Conservation (phyloP, 2,329 filamentous ascomycete species). For the Albifimbria verrucaria region DNA sequence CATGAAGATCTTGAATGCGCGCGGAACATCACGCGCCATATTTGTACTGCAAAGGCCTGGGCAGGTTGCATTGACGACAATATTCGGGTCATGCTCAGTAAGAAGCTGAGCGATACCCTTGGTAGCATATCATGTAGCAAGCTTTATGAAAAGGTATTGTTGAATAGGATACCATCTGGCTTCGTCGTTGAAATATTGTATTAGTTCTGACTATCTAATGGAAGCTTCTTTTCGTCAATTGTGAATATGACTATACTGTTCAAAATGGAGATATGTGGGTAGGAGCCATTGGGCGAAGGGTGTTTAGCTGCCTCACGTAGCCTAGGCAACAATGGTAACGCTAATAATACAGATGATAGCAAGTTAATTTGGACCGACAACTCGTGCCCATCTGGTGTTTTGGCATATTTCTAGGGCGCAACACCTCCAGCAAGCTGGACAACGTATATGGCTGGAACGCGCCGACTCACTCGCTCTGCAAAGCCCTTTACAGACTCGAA, state of each 20-base stretch:
- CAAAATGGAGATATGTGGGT: conserved; percentile 39
- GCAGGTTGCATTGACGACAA: conserved; percentile 41
- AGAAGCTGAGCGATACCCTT: conserved; percentile 27
- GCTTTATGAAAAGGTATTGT: conserved; percentile 26
- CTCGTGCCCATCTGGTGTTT: conserved; percentile 42
- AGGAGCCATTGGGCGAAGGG: too few relatives aligned
- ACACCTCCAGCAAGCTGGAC: conserved; percentile 42
- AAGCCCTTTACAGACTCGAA: conserved; percentile 44
- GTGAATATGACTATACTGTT: conserved; percentile 17
- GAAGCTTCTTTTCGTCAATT: conserved; percentile 10
- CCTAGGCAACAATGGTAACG: conserved; percentile 47
- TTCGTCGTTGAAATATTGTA: too few relatives aligned
- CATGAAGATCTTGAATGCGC: conserved; percentile 5
- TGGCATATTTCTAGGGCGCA: conserved; percentile 30
- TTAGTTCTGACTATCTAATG: too few relatives aligned
- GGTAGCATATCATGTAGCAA: conserved; percentile 30
- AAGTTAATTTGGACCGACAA: conserved; percentile 54
- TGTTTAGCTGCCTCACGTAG: conserved; percentile 27
- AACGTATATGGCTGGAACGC: conserved; percentile 38
- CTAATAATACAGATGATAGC: conserved; percentile 52
- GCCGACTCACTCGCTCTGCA: conserved; percentile 28
- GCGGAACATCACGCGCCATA: conserved; percentile 32
- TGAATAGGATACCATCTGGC: too few relatives aligned
- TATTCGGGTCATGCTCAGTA: background rate
- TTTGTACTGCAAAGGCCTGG: conserved; percentile 41